A percentile compares a stretch with the other conserved stretches of the same genome.
phyloP scores from a whole-genome alignment of 2,329 filamentous ascomycete species.

The Lomentospora prolificans region DNA sequence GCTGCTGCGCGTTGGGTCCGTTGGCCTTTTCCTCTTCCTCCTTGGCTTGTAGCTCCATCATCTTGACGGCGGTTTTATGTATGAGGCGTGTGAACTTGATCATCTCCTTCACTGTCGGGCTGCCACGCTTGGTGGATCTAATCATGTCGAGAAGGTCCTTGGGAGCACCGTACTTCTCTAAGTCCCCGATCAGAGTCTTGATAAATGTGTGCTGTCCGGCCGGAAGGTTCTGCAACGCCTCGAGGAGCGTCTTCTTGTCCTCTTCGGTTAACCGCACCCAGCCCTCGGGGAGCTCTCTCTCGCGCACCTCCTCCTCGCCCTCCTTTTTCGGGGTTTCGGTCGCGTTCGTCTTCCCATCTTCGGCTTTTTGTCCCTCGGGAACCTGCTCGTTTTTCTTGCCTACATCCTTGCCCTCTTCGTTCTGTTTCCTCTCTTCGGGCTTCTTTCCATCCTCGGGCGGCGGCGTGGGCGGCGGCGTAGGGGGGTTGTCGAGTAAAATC shows the following conservation, averaged over 20 bases:
- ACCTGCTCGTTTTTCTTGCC: constrained; percentile 5
- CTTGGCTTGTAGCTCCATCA: constrained; percentile 11
- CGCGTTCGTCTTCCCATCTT: constrained; percentile 14
- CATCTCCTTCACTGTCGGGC: constrained; percentile 2
- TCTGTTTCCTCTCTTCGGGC: constrained; percentile 24
- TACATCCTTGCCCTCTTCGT: constrained; percentile 38
- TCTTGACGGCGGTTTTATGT: constrained; percentile 11
- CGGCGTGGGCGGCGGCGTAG: constrained; percentile 19
- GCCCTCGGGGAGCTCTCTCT: constrained; percentile 23
- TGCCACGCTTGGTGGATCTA: constrained; percentile 6
- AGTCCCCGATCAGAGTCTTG: constrained; percentile 47
- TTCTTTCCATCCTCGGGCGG: constrained; percentile 21
- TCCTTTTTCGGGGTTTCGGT: constrained; percentile 15
- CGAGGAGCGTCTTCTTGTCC: constrained; percentile 43
- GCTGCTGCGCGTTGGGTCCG: constrained; percentile 15
- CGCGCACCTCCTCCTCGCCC: constrained; percentile 14
- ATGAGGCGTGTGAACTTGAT: constrained; percentile 11
- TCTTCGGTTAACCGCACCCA: constrained; percentile 36
- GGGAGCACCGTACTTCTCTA: constrained; percentile 62
- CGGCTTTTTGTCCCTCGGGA: constrained; percentile 12
- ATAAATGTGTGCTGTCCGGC: constrained; percentile 50
- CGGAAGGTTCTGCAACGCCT: constrained; percentile 53
- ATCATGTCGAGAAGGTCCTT: constrained; percentile 47
- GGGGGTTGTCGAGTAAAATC: constrained; percentile 28
- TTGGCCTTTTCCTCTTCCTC: constrained; percentile 10